Conservation (phyloP, 768 basidiomycete genomes). For the Hygrocybe coccinea region DNA sequence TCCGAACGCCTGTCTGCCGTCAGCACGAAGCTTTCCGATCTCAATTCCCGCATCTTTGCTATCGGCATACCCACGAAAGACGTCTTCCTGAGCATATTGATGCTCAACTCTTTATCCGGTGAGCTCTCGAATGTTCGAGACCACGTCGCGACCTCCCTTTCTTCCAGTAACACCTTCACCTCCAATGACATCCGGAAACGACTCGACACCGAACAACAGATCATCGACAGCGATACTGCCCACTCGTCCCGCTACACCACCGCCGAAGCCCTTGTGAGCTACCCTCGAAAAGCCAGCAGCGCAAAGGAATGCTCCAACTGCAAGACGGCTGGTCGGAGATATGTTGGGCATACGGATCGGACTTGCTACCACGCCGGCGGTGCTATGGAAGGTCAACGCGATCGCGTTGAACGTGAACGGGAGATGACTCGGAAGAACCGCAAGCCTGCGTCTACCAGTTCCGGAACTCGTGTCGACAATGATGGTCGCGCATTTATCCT, state of each 20-base stretch:
- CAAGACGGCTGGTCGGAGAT: too few relatives aligned
- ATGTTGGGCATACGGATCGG: not conserved
- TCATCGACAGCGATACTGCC: not conserved
- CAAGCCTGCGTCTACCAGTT: not conserved
- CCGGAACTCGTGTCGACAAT: not conserved
- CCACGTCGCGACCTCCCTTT: conserved; percentile 5
- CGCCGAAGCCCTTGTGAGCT: not conserved
- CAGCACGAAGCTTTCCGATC: conserved; percentile 5
- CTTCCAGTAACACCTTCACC: not conserved
- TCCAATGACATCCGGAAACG: not conserved
- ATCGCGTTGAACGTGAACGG: conserved; percentile 1
- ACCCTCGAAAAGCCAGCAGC: too few relatives aligned
- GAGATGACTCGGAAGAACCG: not conserved
- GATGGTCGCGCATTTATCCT: conserved; percentile 1
- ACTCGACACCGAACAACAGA: not conserved
- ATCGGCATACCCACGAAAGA: conserved; percentile 15
- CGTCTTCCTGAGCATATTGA: conserved; percentile 9
- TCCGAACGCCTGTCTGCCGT: conserved; percentile 2
- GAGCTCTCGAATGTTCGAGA: conserved; percentile 8
- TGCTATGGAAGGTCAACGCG: conserved; percentile 8
- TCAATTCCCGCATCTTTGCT: conserved; percentile 15
- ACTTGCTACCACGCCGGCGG: conserved; percentile 5
- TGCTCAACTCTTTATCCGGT: conserved; percentile 12
- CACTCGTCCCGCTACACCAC: conserved; percentile 4
- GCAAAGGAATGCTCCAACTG: too few relatives aligned